A percentile compares a stretch with the other conserved stretches of the same genome.
Evolutionary conservation across 2,329 filamentous ascomycete species (phyloP).

Genomic region (Pestalotiopsis sp.): DNA sequence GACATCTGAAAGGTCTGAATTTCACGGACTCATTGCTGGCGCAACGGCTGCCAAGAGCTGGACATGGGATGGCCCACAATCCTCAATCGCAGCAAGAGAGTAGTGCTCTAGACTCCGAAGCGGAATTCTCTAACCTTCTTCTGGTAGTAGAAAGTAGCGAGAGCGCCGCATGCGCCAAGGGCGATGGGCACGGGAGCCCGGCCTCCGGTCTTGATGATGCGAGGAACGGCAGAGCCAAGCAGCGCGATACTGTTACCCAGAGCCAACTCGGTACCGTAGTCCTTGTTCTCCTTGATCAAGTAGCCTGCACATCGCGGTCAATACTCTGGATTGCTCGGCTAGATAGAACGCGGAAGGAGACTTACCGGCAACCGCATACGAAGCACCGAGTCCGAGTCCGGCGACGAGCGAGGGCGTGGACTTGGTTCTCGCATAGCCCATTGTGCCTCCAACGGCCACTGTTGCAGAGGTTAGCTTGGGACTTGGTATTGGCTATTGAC

Average conservation of each 20-base stretch:
- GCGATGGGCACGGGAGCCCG: slow-evolving; percentile 39
- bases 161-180: slow-evolving; percentile 34
- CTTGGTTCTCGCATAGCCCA: slow-evolving; percentile 32
- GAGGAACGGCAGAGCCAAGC: slow-evolving; percentile 38
- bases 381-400: slow-evolving; percentile 33
- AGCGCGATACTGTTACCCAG: slow-evolving; percentile 42
- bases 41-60: background rate
- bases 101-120: slow-evolving; percentile 35
- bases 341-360: background rate
- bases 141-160: slow-evolving; percentile 44
- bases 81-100: background rate
- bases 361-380: slow-evolving; percentile 35
- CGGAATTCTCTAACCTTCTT: slow-evolving; percentile 44
- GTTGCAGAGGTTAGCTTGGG: background rate
- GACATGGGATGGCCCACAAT: too few species aligned
- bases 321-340: background rate
- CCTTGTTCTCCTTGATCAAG: slow-evolving; percentile 43
- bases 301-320: slow-evolving; percentile 33
- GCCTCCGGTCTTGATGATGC: slow-evolving; percentile 41
- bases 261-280: slow-evolving; percentile 44
- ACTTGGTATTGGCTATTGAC: background rate
- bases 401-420: slow-evolving; percentile 37
- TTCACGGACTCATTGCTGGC: too few species aligned
- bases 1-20: too few species aligned
- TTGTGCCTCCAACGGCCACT: slow-evolving; percentile 37